Evolutionary conservation across 2,329 filamentous ascomycete genomes (phyloP), one percentile per base, ranked within the genome.

Genomic region (Dactylellina parvicollis): DNA sequence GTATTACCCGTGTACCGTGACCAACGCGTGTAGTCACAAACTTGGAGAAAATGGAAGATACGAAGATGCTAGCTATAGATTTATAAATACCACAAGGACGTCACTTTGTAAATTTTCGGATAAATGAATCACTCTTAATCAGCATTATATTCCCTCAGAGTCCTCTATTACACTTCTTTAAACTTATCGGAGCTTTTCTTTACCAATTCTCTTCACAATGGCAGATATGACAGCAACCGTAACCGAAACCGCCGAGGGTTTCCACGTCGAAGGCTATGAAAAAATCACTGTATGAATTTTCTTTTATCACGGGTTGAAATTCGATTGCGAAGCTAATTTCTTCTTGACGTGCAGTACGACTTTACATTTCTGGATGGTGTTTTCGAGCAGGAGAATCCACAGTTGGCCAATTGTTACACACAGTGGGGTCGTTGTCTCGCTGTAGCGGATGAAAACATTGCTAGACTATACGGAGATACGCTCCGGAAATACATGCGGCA

Each of bases 331-430:
- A 34, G 28, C 47, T 32, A 34, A 52, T 52, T 18, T 2, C 4
- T 32, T 14, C 24, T 18, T 16, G 34, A 12, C 5, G 9, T 49
- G 4, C 12, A 52, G 78, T 91, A 91, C 79, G 88, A 90, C 80
- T 91, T 91, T 80, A 86, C 87, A 61, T 90, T 91, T 80, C 84
- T 91, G 49, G 89, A 91, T 76, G 86, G 85, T 50, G 84, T 91
- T 65, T 91, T 91, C 80, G 82, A 89, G 78, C 77, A 83, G 42
- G 77, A 83, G 75, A 89, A 90, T 77, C 77, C 82, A 14, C 84
- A 90, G 76, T 83, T 91, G 8, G 87, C 88, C 14, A 81, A 87
- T 26, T 88, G 86, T 80, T 91, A 90, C 80, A 81, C 85, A 77
- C 82, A 82, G 74, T 91, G 88, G 88, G 83, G 85, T 30, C 84